Evolutionary conservation across 2,329 filamentous ascomycete species (phyloP).

Genomic region (Epichloe coenophiala): DNA sequence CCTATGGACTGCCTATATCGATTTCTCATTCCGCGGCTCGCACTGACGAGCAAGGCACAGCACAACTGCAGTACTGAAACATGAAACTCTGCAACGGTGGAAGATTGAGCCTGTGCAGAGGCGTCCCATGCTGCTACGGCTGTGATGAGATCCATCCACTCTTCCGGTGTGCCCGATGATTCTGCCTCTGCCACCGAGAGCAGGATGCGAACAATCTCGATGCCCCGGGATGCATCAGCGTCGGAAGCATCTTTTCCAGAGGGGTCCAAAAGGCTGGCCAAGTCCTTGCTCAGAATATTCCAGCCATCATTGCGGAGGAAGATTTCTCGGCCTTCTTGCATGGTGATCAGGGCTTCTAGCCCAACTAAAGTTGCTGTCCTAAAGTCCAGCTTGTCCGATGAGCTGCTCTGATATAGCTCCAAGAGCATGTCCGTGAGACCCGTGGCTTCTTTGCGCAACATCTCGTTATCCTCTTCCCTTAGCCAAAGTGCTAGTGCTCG

Average conservation of each 20-base stretch:
- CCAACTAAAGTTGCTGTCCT: constrained; percentile 44
- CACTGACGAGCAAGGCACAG: constrained; percentile 33
- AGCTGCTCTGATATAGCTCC: constrained; percentile 40
- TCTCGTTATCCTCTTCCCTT: constrained; percentile 52
- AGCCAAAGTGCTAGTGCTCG: constrained; percentile 51
- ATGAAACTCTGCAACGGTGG: constrained; percentile 32
- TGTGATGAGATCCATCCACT: constrained; percentile 44
- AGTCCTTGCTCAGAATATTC: constrained; percentile 35
- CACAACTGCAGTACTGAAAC: constrained; percentile 43
- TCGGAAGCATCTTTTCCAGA: constrained; percentile 12
- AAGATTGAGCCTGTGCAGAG: constrained; percentile 16
- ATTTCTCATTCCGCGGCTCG: constrained; percentile 31
- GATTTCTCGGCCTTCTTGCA: constrained; percentile 31
- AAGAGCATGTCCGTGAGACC: constrained; percentile 51
- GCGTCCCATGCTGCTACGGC: constrained; percentile 34
- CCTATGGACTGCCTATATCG: constrained; percentile 37
- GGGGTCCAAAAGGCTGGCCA: constrained; percentile 28
- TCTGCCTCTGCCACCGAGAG: constrained; percentile 37
- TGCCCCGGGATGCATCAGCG: constrained; percentile 29
- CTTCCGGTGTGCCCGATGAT: constrained; percentile 30
- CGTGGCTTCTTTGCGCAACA: constrained; percentile 39
- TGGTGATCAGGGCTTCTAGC: constrained; percentile 41
- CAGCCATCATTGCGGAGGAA: constrained; percentile 42
- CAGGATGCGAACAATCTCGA: constrained; percentile 43
- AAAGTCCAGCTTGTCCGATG: constrained; percentile 32